Evolutionary conservation across 2,329 filamentous ascomycete genomes (phyloP), one percentile per base, ranked within the genome.

Genomic region (Colletotrichum filicis): DNA sequence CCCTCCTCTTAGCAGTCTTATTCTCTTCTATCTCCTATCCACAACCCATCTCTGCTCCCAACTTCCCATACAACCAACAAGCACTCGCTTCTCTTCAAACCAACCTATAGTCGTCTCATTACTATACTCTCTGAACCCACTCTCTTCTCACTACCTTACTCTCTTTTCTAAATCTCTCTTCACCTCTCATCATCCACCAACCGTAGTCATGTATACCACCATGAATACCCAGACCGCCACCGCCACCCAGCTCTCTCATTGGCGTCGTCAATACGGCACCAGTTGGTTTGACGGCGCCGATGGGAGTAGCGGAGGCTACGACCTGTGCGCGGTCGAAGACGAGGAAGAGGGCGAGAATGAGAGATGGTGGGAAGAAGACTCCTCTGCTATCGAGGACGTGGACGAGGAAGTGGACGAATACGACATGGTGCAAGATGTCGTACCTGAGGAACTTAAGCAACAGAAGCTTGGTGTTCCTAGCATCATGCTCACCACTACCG

Each of bases 401-500:
- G 32, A 35, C 32, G 32, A 35, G 30, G 26, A 26, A 26, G 26
- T 1, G 28, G 32, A 12, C 11, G 32, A 35, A 35, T 16, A 2
- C 11, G 42, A 49, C 14, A 37, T 49, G 16, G 12, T 49, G 22
- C 8, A 30, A 5, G 14, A 49, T 16, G 8, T 22, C 1, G 16
- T 30, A 14, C 16, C 30, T 14, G 30, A 53, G 6, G 9, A 14
- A 7, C n/a, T 4, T 9, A 19, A 2, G 19, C 16, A 26, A 32
- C n/a, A 32, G 42, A 19, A n/a, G 1, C 42, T 19, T n/a, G 6
- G 7, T 3, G 30, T 30, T 22, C 62, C 52, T 8, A 42, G 14
- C 11, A 42, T 68, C 49, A 19, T 46, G 11, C 30, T 68, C 28
- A 62, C 66, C 3, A 68, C 66, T 5, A 24, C 66, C 1, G 57